Evolutionary conservation across 2,329 filamentous ascomycete species (phyloP).

Genomic region (Coleophoma eucalyptorum): DNA sequence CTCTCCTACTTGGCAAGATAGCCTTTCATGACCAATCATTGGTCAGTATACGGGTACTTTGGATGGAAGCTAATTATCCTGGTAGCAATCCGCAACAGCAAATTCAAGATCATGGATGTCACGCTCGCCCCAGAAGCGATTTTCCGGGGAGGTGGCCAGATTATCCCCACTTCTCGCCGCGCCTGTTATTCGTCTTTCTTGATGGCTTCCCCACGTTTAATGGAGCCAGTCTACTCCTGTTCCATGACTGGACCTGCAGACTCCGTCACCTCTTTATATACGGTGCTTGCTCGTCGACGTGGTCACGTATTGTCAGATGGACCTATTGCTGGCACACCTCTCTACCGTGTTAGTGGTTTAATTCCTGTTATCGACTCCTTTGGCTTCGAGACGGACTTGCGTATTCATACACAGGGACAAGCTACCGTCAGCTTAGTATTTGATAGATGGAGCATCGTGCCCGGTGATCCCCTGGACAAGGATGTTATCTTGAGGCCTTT

Average conservation of each 20-base stretch:
- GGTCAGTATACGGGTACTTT: slow-evolving; percentile 8
- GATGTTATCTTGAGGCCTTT: slow-evolving; percentile 78
- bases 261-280: slow-evolving; percentile 85
- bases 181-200: slow-evolving; percentile 96
- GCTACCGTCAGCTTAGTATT: slow-evolving; percentile 90
- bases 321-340: slow-evolving; percentile 87
- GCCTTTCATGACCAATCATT: slow-evolving; percentile 9
- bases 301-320: slow-evolving; percentile 95
- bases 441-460: slow-evolving; percentile 93
- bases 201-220: slow-evolving; percentile 92
- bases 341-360: slow-evolving; percentile 87
- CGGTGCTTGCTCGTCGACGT: slow-evolving; percentile 79
- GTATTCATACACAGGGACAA: slow-evolving; percentile 92
- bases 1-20: slow-evolving; percentile 6
- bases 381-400: slow-evolving; percentile 94
- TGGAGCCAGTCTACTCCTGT: slow-evolving; percentile 94
- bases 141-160: slow-evolving; percentile 91
- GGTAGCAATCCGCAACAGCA: slow-evolving; percentile 89
- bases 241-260: slow-evolving; percentile 91
- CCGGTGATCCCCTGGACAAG: slow-evolving; percentile 89
- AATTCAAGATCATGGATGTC: slow-evolving; percentile 94
- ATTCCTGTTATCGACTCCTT: slow-evolving; percentile 97
- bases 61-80: slow-evolving; percentile 26
- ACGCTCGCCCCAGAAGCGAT: slow-evolving; percentile 85
- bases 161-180: slow-evolving; percentile 90